These are phyloP conservation scores for Yamadazyma triangularis DNA, from an alignment of 1,139 yeast species.

Conservation along the genomic window DNA sequence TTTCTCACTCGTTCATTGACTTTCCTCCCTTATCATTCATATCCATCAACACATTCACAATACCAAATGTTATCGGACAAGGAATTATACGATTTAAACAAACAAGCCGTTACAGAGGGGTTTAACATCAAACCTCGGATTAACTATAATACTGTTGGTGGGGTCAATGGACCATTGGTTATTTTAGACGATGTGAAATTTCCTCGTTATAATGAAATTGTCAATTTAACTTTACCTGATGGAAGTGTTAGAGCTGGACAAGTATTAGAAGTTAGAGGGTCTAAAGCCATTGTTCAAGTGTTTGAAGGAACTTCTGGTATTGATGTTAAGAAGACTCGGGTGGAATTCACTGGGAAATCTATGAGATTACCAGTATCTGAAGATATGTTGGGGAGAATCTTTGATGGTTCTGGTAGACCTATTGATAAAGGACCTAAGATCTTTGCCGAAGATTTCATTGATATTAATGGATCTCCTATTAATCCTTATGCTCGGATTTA, in stretches of 20 bases:
- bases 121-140: conserved; percentile 86
- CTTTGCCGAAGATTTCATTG: conserved; percentile 96
- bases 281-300: conserved; percentile 96
- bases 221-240: conserved; percentile 91
- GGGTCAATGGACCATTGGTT: conserved; percentile 97
- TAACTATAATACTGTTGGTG: conserved; percentile 93
- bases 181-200: conserved; percentile 93
- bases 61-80: conserved; percentile 45
- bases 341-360: conserved; percentile 94
- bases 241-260: conserved; percentile 95
- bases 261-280: conserved; percentile 95
- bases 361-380: conserved; percentile 93
- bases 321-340: conserved; percentile 95
- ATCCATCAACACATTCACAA: no score
- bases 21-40: no score
- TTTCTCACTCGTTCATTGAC: neutral
- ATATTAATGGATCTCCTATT: conserved; percentile 97
- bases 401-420: conserved; percentile 98
- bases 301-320: conserved; percentile 98
- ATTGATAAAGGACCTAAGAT: conserved; percentile 98
- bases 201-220: conserved; percentile 96
- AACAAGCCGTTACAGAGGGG: conserved; percentile 87
- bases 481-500: conserved; percentile 97
- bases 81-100: conserved; percentile 73
- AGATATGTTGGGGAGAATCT: conserved; percentile 95